Percentiles rank a stretch among this genome's conserved stretches.
Evolutionary conservation across 176 grass and related monocot species (phyloP).

Genomic region (Panicum miliaceum): DNA sequence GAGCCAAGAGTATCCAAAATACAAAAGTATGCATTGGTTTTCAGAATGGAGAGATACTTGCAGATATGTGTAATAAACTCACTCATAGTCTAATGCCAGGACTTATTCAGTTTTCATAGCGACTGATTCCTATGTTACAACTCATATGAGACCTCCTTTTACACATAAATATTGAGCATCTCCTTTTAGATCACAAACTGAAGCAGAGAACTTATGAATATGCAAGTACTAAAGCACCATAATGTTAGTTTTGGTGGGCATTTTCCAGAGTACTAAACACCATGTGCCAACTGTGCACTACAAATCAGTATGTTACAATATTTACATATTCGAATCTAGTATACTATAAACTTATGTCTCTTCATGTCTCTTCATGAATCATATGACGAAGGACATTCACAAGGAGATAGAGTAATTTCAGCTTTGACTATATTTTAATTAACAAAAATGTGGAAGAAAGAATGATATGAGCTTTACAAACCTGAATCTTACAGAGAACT

Average conservation of each 20-base stretch:
- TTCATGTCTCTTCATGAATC: background rate
- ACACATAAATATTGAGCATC: background rate
- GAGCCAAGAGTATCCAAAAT: conserved; percentile 2
- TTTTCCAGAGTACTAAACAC: background rate
- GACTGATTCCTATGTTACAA: background rate
- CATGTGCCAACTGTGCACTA: background rate
- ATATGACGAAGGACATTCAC: background rate
- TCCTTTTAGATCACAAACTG: background rate
- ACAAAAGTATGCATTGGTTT: conserved; percentile 9
- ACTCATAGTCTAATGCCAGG: background rate
- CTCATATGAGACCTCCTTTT: background rate
- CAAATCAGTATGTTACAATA: background rate
- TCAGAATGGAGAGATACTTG: conserved; percentile 6
- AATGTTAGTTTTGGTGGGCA: background rate
- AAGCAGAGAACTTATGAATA: conserved; percentile 9
- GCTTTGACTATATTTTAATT: conserved; percentile 36
- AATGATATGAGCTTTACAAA: conserved; percentile 43
- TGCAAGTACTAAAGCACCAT: background rate
- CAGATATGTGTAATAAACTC: conserved; percentile 12
- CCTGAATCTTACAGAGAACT: conserved; percentile 76
- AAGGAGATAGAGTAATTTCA: conserved; percentile 13
- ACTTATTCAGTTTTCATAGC: background rate
- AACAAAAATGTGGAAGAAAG: conserved; percentile 18
- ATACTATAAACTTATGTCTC: conserved; percentile 4
- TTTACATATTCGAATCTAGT: conserved; percentile 22